Conservation (phyloP, 1,284 basidiomycete genomes). For the Heterobasidion occidentale region DNA sequence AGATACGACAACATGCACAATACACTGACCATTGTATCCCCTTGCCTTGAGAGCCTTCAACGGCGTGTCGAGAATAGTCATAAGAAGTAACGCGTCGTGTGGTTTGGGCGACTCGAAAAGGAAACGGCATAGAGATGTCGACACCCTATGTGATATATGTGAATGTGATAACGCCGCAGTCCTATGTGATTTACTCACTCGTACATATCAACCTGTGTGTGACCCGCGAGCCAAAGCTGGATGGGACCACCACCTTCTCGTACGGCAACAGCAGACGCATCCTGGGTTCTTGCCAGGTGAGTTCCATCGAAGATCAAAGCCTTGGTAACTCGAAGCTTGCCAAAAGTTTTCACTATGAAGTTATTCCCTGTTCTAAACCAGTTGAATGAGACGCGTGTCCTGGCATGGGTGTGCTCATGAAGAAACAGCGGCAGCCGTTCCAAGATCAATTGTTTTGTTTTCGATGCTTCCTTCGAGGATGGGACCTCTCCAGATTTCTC, state of each 20-base stretch:
- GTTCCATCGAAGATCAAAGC: constrained; percentile 44
- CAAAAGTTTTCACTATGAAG: constrained; percentile 65
- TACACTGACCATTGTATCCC: constrained; percentile 68
- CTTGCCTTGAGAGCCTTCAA: constrained; percentile 77
- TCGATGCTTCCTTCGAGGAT: constrained; percentile 37
- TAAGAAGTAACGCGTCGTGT: constrained; percentile 82
- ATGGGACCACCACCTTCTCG: constrained; percentile 53
- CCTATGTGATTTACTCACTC: constrained; percentile 54
- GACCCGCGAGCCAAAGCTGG: constrained; percentile 69
- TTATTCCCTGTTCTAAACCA: constrained; percentile 70
- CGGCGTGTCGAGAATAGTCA: constrained; percentile 91
- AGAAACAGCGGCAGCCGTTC: constrained; percentile 90
- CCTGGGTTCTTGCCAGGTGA: constrained; percentile 45
- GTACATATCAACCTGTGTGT: constrained; percentile 82
- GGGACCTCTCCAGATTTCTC: constrained; percentile 48
- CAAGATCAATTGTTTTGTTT: constrained; percentile 60
- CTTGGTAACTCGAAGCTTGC: constrained; percentile 55
- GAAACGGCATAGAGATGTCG: constrained; percentile 70
- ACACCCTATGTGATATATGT: constrained; percentile 45
- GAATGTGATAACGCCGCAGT: neutral
- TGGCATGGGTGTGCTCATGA: constrained; percentile 77
- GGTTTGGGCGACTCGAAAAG: constrained; percentile 71
- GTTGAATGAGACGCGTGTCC: constrained; percentile 60
- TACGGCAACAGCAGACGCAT: constrained; percentile 72
- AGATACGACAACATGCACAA: neutral